Evolutionary conservation across 2,329 filamentous ascomycete genomes (phyloP).

Genomic region (Cladosporium sp.): DNA sequence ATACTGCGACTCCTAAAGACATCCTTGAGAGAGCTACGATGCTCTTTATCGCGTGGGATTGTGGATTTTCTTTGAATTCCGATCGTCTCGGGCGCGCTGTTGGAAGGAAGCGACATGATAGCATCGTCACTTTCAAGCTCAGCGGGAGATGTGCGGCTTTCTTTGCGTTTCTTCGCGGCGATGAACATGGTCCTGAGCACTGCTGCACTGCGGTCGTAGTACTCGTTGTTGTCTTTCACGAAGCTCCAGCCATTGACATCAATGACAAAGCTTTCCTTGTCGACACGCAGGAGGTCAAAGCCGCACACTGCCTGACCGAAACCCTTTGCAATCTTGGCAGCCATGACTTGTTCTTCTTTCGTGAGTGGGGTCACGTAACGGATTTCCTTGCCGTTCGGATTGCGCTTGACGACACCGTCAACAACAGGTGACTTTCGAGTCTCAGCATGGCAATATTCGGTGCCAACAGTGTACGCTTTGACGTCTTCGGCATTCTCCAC

Average conservation of each 20-base stretch:
- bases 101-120: conserved; percentile 14
- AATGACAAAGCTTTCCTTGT: conserved; percentile 91
- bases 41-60: conserved; percentile 29
- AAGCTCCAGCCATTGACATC: conserved; percentile 99
- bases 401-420: conserved; percentile 90
- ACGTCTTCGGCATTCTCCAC: conserved; percentile 98
- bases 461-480: conserved; percentile 95
- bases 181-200: conserved; percentile 89
- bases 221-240: conserved; percentile 98
- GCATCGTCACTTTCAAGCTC: conserved; percentile 26
- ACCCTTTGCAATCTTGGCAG: conserved; percentile 81
- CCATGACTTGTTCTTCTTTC: conserved; percentile 79
- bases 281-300: conserved; percentile 87
- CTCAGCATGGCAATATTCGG: conserved; percentile 91
- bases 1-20: conserved; percentile 67
- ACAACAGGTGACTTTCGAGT: conserved; percentile 97
- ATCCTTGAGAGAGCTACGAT: conserved; percentile 54
- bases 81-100: conserved; percentile 9
- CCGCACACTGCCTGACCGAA: conserved; percentile 96
- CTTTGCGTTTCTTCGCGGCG: conserved; percentile 65
- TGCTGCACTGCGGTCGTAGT: conserved; percentile 86
- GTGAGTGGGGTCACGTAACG: conserved; percentile 88
- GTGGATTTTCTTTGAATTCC: conserved; percentile 16
- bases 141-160: conserved; percentile 38
- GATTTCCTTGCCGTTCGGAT: conserved; percentile 95